These are phyloP conservation scores for Monilinia aucupariae DNA, from an alignment of 2,329 filamentous ascomycete species.

Conservation along the genomic window DNA sequence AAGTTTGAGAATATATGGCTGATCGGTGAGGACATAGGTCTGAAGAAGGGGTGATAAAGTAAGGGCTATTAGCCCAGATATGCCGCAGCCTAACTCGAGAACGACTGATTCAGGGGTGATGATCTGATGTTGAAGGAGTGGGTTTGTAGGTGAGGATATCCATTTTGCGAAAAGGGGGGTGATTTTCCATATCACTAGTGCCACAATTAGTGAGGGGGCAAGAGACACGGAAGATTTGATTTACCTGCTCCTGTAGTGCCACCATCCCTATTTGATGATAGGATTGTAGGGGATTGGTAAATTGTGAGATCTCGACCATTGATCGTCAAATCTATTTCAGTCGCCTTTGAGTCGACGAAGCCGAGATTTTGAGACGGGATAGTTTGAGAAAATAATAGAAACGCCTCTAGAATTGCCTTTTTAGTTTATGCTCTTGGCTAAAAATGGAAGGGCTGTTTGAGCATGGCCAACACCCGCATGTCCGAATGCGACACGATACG, in stretches of 20 bases:
- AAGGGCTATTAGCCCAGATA: slow-evolving; percentile 73
- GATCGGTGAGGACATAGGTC: slow-evolving; percentile 76
- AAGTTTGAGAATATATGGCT: slow-evolving; percentile 73
- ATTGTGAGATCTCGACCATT: slow-evolving; percentile 67
- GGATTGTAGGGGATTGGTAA: slow-evolving; percentile 74
- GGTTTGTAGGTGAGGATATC: slow-evolving; percentile 60
- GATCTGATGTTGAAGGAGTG: slow-evolving; percentile 41
- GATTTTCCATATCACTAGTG: slow-evolving; percentile 80
- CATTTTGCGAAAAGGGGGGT: slow-evolving; percentile 78
- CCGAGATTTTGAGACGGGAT: slow-evolving; percentile 74
- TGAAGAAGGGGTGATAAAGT: slow-evolving; percentile 55
- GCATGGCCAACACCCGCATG: not conserved
- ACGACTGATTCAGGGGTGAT: slow-evolving; percentile 34
- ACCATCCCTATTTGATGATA: slow-evolving; percentile 68
- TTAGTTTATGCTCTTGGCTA: slow-evolving; percentile 1
- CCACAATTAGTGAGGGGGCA: not conserved
- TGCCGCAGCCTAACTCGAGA: slow-evolving; percentile 83
- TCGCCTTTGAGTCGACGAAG: slow-evolving; percentile 70
- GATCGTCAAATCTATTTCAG: slow-evolving; percentile 61
- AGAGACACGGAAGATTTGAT: slow-evolving; percentile 6
- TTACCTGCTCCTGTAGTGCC: slow-evolving; percentile 69
- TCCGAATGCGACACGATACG: not conserved
- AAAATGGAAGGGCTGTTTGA: not conserved
- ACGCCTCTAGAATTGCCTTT: slow-evolving; percentile 62
- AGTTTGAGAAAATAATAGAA: slow-evolving; percentile 73